phyloP scores from a whole-genome alignment of 352 stramenopile species.

The Bremia lactucae region DNA sequence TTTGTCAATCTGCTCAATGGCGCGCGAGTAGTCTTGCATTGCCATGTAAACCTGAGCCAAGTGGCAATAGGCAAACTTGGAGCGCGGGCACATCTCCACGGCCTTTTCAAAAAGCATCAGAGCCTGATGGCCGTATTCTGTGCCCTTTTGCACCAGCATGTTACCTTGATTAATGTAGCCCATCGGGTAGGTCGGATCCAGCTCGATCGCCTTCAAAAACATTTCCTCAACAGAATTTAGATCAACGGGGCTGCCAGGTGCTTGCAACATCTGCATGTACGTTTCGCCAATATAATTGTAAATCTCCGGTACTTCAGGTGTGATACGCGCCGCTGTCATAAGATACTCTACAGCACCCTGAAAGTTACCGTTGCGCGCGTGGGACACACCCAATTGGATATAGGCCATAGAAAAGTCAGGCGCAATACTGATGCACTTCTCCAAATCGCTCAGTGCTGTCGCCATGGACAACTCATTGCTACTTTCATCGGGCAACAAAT shows the following conservation, averaged over 20 bases:
- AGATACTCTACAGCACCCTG: constrained; percentile 60
- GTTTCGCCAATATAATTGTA: constrained; percentile 84
- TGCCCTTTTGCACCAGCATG: constrained; percentile 63
- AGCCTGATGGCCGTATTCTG: constrained; percentile 57
- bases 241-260: constrained; percentile 34
- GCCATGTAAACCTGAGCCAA: constrained; percentile 79
- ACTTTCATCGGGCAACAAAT: constrained; percentile 40
- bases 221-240: constrained; percentile 54
- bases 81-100: constrained; percentile 64
- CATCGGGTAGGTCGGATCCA: constrained; percentile 78
- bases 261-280: constrained; percentile 76
- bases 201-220: constrained; percentile 73
- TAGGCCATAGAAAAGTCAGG: constrained; percentile 77
- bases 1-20: constrained; percentile 75
- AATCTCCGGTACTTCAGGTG: constrained; percentile 65
- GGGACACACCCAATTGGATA: constrained; percentile 70
- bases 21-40: constrained; percentile 70
- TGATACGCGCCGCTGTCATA: constrained; percentile 46
- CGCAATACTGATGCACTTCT: constrained; percentile 56
- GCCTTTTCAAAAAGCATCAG: constrained; percentile 68
- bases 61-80: constrained; percentile 78
- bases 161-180: constrained; percentile 83
- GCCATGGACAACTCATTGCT: constrained; percentile 45
- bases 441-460: constrained; percentile 47
- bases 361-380: constrained; percentile 65